Base-by-base conservation (phyloP, 495 filamentous ascomycete species). In the Cetradonia linearis region DNA sequence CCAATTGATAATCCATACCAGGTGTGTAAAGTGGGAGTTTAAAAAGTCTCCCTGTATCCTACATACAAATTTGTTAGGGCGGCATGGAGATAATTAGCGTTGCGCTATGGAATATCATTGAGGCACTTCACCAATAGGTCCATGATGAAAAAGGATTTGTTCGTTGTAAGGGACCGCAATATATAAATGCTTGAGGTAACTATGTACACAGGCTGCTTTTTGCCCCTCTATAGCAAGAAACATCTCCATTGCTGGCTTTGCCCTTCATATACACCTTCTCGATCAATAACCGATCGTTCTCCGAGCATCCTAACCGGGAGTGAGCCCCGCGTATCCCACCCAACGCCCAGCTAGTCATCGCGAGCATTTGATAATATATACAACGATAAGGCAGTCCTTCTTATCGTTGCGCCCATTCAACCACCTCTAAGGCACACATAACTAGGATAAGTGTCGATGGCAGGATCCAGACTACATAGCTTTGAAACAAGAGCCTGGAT, bases 401-500 rank as follows among this genome's bases (percentile, higher is more conserved):
- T 54, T 54, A 65, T 53, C 63, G 59, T 38, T 65, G 59, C 5
- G 91, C 87, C 93, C 93, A 96, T 71, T 96, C 89, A 20, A 98
- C 83, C 5, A 92, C 88, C 73, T 97, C 90, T 48, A 98, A 76
- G 33, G 93, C 94, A 66, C 86, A 83, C 80, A 96, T 86, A 49
- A 98, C 93, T 23, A 96, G 81, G 40, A 91, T 68, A 30, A 98
- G 78, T 2, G 93, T 98, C 14, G 89, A 96, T 6, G 93, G 93
- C 25, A 98, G 81, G 62, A 98, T 97, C 87, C 89, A 95, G 62
- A 95, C 83, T 25, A 98, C 93, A 66, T 98, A 98, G 74, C 92
- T 96, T 78, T 96, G 91, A 79, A 97, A 95, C 23, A 97, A 73
- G 49, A 98, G 76, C 69, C 83, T 90, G 30, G 88, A 86, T 90